These are phyloP conservation scores for Fraxinus platypoda DNA, from an alignment of 305 asterid species.

Conservation along the genomic window DNA sequence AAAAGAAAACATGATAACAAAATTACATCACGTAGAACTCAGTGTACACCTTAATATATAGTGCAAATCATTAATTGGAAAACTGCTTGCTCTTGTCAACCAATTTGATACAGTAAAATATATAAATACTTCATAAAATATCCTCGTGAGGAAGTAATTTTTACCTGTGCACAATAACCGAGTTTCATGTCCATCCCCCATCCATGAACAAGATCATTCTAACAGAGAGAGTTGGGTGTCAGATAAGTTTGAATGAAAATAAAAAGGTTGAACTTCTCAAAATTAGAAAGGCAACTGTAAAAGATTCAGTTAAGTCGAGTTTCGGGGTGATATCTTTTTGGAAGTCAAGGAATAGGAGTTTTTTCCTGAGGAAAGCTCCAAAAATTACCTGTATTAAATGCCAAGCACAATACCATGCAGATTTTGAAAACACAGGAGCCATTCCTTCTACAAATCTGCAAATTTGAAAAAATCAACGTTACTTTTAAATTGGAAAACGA, in stretches of 20 bases:
- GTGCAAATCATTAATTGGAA: not conserved
- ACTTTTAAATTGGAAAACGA: not conserved
- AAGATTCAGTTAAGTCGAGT: not conserved
- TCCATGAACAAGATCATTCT: constrained; percentile 99
- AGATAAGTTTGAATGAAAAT: constrained; percentile 19
- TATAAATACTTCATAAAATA: not conserved
- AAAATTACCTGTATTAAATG: constrained; percentile 83
- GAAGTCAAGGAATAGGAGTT: not conserved
- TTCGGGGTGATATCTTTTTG: not conserved
- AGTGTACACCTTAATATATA: not conserved
- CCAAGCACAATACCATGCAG: constrained; percentile 99
- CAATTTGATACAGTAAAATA: not conserved
- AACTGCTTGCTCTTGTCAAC: constrained; percentile 6
- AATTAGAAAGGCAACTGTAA: constrained; percentile 1
- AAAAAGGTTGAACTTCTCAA: constrained; percentile 13
- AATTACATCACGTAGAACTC: not conserved
- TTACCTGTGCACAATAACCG: constrained; percentile 97
- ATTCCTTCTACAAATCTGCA: constrained; percentile 98
- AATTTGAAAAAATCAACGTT: constrained; percentile 20
- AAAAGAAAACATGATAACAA: not conserved
- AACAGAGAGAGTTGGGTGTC: constrained; percentile 19
- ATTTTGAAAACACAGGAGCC: constrained; percentile 98
- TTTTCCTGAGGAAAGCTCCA: not conserved
- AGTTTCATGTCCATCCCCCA: constrained; percentile 99
- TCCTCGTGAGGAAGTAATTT: not conserved